Evolutionary conservation across 306 rosid species (phyloP).

Genomic region (Trifolium repens): DNA sequence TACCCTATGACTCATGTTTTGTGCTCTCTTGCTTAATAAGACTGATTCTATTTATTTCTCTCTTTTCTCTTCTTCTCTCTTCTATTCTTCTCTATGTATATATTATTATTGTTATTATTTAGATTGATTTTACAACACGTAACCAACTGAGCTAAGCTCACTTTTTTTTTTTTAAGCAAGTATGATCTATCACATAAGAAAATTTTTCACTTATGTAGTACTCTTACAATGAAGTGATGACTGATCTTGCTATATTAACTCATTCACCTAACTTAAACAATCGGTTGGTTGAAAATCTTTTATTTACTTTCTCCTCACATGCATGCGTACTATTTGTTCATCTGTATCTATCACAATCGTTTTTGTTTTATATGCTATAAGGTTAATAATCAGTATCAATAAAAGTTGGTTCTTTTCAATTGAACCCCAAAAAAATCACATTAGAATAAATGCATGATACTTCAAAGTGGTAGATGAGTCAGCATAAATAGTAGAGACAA

Average conservation of each 20-base stretch:
- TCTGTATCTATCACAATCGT: slow-evolving; percentile 21
- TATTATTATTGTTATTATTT: too few species aligned
- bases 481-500: slow-evolving; percentile 33
- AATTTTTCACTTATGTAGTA: not conserved
- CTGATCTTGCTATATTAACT: not conserved
- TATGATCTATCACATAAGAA: too few species aligned
- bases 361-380: slow-evolving; percentile 9
- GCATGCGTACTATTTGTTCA: not conserved
- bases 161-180: too few species aligned
- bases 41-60: too few species aligned
- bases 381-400: slow-evolving; percentile 9
- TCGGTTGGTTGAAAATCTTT: not conserved
- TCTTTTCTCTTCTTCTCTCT: too few species aligned
- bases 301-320: not conserved
- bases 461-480: slow-evolving; percentile 11
- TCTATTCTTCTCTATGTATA: too few species aligned
- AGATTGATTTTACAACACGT: too few species aligned
- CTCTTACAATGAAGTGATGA: not conserved
- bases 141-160: too few species aligned
- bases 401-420: slow-evolving; percentile 31
- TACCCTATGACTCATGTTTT: too few species aligned
- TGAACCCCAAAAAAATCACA: slow-evolving; percentile 34
- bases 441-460: slow-evolving; percentile 11
- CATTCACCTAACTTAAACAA: not conserved
- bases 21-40: too few species aligned